These are phyloP conservation scores for Ambrosia artemisiifolia DNA, from an alignment of 129 eudicot genomes.

Conservation along the genomic window DNA sequence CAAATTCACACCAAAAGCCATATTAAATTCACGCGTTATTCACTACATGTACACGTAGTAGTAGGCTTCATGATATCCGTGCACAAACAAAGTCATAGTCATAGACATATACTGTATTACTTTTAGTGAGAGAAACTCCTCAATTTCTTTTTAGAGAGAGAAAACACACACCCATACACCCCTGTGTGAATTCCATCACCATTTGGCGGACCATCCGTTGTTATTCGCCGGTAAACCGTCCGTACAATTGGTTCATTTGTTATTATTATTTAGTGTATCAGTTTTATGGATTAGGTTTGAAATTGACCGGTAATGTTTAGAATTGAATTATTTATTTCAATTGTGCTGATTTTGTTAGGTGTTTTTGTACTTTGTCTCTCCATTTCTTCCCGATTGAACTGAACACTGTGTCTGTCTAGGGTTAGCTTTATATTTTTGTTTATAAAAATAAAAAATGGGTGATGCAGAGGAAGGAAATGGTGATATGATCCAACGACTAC, in stretches of 20 bases:
- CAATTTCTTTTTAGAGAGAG: conserved; percentile 22
- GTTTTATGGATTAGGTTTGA: conserved; percentile 17
- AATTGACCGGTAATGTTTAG: neutral
- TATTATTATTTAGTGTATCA: neutral
- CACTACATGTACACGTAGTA: conserved; percentile 18
- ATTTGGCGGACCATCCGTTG: conserved; percentile 22
- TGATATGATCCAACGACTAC: conserved; percentile 57
- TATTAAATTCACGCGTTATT: conserved; percentile 81
- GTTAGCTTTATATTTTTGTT: neutral
- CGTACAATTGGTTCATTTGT: neutral
- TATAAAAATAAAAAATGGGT: conserved; percentile 47
- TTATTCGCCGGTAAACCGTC: conserved; percentile 17
- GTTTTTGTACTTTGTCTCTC: neutral
- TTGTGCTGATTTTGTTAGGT: conserved; percentile 15
- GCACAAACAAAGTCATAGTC: conserved; percentile 41
- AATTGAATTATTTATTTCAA: conserved; percentile 5
- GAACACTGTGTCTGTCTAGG: conserved; percentile 13
- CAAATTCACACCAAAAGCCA: conserved; percentile 31
- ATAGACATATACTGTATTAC: conserved; percentile 28
- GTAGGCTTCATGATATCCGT: conserved; percentile 71
- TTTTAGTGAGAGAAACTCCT: conserved; percentile 31
- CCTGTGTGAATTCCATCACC: conserved; percentile 28
- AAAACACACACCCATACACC: neutral
- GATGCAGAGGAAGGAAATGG: conserved; percentile 64
- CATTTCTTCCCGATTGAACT: conserved; percentile 15